phyloP scores from a whole-genome alignment of 257 asterid genomes.

The Solanum phureja region DNA sequence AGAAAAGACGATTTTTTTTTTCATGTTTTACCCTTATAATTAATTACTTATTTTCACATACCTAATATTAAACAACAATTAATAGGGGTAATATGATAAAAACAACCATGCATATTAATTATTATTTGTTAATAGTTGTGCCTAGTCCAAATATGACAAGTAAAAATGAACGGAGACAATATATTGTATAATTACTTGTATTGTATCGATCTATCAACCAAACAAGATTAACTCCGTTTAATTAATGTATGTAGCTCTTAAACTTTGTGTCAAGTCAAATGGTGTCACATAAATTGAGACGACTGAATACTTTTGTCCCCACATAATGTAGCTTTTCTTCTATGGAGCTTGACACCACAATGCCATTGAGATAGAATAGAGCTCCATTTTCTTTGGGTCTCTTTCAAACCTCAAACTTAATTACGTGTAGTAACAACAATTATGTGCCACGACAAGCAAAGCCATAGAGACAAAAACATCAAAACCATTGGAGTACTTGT shows the following conservation, averaged over 20 bases:
- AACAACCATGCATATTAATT: too few species aligned
- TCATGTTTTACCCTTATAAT: neutral
- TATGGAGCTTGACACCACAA: neutral
- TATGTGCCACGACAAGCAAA: neutral
- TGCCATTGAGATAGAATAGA: neutral
- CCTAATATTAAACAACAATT: too few species aligned
- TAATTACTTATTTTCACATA: neutral
- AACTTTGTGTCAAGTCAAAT: neutral
- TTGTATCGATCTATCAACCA: neutral
- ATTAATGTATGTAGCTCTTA: too few species aligned
- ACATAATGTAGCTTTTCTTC: neutral
- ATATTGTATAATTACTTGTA: neutral
- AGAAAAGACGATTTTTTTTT: too few species aligned
- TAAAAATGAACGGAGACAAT: neutral
- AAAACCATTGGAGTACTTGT: neutral
- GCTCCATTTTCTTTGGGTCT: neutral
- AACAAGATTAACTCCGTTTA: neutral
- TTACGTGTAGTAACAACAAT: neutral
- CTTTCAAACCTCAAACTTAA: neutral
- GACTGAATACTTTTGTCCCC: neutral
- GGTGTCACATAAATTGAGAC: neutral
- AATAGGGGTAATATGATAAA: neutral
- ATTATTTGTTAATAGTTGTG: too few species aligned
- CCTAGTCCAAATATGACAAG: neutral
- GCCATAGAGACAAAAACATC: neutral